Evolutionary conservation across 2,329 filamentous ascomycete species (phyloP).

Genomic region (Neofusicoccum sp.): DNA sequence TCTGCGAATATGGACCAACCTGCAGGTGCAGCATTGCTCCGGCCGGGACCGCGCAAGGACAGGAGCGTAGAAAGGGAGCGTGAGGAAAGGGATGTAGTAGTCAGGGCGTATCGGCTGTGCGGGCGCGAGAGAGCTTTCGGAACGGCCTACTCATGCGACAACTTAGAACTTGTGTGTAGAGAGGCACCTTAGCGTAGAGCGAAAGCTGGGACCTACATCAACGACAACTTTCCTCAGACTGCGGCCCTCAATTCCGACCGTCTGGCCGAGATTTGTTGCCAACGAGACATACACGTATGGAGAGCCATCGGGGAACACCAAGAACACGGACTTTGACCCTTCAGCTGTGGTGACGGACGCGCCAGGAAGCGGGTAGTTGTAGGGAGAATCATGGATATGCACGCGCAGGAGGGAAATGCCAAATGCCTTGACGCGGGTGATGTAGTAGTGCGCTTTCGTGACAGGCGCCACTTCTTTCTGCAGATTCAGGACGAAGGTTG

Average conservation of each 20-base stretch:
- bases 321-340: slow-evolving; percentile 68
- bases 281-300: slow-evolving; percentile 69
- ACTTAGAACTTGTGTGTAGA: not conserved
- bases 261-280: slow-evolving; percentile 38
- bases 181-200: too few species aligned
- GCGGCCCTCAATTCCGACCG: slow-evolving; percentile 37
- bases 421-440: slow-evolving; percentile 68
- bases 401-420: slow-evolving; percentile 74
- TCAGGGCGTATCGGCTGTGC: slow-evolving; percentile 67
- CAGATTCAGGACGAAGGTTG: slow-evolving; percentile 74
- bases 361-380: slow-evolving; percentile 40
- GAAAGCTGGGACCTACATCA: slow-evolving; percentile 40
- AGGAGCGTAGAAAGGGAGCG: slow-evolving; percentile 70
- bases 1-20: slow-evolving; percentile 79
- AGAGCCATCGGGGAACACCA: slow-evolving; percentile 78
- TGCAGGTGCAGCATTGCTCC: slow-evolving; percentile 69
- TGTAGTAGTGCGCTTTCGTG: slow-evolving; percentile 79
- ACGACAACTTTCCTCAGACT: slow-evolving; percentile 70
- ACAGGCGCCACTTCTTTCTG: slow-evolving; percentile 72
- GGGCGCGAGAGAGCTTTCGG: slow-evolving; percentile 79
- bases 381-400: slow-evolving; percentile 77
- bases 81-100: slow-evolving; percentile 66
- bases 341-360: slow-evolving; percentile 42
- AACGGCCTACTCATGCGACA: slow-evolving; percentile 54
- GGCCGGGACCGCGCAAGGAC: slow-evolving; percentile 65